Evolutionary conservation across 1,139 yeast species (phyloP).

Genomic region (Hanseniaspora uvarum): DNA sequence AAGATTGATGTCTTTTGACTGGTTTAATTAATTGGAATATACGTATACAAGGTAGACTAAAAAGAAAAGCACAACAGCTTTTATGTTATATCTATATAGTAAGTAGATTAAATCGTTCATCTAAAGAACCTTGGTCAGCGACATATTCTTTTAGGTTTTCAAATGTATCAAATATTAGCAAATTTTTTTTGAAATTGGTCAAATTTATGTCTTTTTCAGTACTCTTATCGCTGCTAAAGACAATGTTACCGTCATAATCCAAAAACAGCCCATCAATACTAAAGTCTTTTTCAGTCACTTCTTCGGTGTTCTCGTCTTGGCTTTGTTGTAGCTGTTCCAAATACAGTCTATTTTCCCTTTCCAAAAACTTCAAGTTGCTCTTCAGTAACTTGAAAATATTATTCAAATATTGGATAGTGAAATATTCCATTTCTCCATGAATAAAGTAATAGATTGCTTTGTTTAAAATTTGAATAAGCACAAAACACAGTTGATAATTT

Average conservation of each 20-base stretch:
- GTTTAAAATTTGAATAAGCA: constrained; percentile 82
- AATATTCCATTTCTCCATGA: constrained; percentile 70
- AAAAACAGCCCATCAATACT: constrained; percentile 8
- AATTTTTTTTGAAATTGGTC: constrained; percentile 6
- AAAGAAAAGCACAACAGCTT: too few relatives aligned
- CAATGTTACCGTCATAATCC: constrained; percentile 6
- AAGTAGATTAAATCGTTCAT: constrained; percentile 52
- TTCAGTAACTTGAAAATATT: constrained; percentile 78
- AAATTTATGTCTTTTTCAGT: not conserved
- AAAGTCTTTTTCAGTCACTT: not conserved
- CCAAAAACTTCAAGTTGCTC: constrained; percentile 57
- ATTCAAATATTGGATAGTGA: constrained; percentile 65
- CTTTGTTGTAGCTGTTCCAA: constrained; percentile 8
- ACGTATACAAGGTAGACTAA: too few relatives aligned
- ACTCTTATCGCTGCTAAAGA: not conserved
- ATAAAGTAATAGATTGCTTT: constrained; percentile 75
- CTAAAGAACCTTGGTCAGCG: constrained; percentile 52
- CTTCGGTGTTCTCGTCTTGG: not conserved
- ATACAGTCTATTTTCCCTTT: constrained; percentile 25
- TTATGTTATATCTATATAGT: constrained; percentile 2
- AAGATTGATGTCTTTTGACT: too few relatives aligned
- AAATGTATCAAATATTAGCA: constrained; percentile 41
- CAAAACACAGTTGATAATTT: constrained; percentile 48
- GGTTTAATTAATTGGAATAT: too few relatives aligned
- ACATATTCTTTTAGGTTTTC: constrained; percentile 41